Evolutionary conservation across 805 yeast species (phyloP), one percentile per base, ranked within the genome.

Genomic region (Debaryomyces maramus): DNA sequence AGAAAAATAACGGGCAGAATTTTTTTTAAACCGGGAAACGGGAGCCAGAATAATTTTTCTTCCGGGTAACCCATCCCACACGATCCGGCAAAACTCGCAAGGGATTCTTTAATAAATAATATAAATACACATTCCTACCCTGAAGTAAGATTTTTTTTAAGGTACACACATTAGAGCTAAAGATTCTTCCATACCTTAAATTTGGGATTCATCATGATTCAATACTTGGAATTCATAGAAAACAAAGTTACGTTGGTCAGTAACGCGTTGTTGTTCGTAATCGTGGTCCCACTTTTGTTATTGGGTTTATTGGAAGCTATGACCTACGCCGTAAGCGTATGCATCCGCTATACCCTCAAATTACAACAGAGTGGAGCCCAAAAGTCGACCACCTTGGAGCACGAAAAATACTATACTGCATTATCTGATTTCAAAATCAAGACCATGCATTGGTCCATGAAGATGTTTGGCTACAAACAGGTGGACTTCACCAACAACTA

Each of bases 221-320:
- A 33, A 29, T 33, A 33, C 17, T 33, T 33, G 29, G 17, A 33
- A 21, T 17, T 19, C 36, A 16, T 33, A 21, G 36, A 33, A 16
- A 14, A 19, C 11, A 16, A 20, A 29, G 36, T 33, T 13, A 16
- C 18, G 11, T n/a, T 22, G 14, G 24, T 33, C 29, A 33, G 36
- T 24, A 33, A 33, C 26, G 10, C 19, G 11, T 20, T 33, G 5
- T 13, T 33, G 10, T 21, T 33, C 17, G 16, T 33, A 15, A 22
- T 33, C 17, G 24, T 24, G 7, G 19, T 24, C 13, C 36, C 36
- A 20, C 22, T 33, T 13, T 14, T 33, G 13, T 11, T 33, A 3
- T 11, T 33, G 16, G 36, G 36, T n/a, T 16, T 24, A 16, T 14
- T 23, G 16, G 36, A 33, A 11, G 36, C 36, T 8, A 24, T 33